phyloP scores from a whole-genome alignment of 495 filamentous ascomycete genomes.

The Sporormia fimetaria region DNA sequence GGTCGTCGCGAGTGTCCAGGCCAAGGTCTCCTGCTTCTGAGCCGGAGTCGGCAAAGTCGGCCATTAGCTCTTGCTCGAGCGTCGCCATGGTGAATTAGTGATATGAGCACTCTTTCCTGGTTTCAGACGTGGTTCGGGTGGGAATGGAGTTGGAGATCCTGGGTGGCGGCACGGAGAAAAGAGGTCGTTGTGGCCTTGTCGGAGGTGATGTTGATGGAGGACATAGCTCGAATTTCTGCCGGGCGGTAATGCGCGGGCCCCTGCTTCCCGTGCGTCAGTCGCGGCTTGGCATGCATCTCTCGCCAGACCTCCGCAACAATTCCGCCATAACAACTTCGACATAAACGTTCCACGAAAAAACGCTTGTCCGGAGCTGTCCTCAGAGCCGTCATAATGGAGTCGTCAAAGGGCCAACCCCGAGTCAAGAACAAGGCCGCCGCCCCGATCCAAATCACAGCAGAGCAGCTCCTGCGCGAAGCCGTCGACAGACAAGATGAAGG shows the following conservation, averaged over 20 bases:
- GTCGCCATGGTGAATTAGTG: slow-evolving; percentile 49
- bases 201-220: background rate
- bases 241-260: no score
- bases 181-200: background rate
- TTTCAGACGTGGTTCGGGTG: background rate
- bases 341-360: background rate
- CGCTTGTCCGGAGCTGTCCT: background rate
- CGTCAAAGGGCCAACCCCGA: slow-evolving; percentile 81
- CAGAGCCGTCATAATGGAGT: slow-evolving; percentile 57
- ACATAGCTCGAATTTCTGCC: slow-evolving; percentile 12
- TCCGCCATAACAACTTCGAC: background rate
- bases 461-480: slow-evolving; percentile 94
- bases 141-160: no score
- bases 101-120: background rate
- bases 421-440: slow-evolving; percentile 93
- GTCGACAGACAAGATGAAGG: slow-evolving; percentile 91
- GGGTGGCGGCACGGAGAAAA: background rate
- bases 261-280: no score
- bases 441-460: slow-evolving; percentile 70
- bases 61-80: slow-evolving; percentile 68
- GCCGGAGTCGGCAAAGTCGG: slow-evolving; percentile 71
- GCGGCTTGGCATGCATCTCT: no score
- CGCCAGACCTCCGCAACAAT: background rate
- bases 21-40: slow-evolving; percentile 32
- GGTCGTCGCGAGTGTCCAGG: slow-evolving; percentile 25